These are phyloP conservation scores for Eucalyptus viminalis DNA, from an alignment of 345 rosid genomes.

Conservation along the genomic window DNA sequence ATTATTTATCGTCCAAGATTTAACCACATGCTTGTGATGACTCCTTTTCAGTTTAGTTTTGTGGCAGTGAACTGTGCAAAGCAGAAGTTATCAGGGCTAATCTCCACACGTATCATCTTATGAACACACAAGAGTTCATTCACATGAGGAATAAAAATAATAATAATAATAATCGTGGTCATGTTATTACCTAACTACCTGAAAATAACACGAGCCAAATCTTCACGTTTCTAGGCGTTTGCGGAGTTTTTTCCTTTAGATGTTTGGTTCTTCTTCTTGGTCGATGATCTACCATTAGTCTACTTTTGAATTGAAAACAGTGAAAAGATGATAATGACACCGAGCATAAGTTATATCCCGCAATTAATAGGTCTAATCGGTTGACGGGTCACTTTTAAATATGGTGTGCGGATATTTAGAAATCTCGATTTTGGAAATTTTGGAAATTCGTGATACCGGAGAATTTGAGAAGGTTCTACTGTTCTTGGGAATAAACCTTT, in stretches of 20 bases:
- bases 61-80: not conserved
- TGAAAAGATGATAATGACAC: not conserved
- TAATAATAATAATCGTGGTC: not conserved
- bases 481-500: not conserved
- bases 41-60: not conserved
- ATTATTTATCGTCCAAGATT: not conserved
- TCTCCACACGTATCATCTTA: not conserved
- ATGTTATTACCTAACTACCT: not conserved
- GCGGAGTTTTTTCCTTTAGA: not conserved
- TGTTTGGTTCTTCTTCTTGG: not conserved
- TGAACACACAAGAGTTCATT: not conserved
- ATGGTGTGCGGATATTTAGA: not conserved
- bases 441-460: not conserved
- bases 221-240: not conserved
- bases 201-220: not conserved
- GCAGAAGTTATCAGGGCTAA: not conserved
- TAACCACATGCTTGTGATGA: not conserved
- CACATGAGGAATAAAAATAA: not conserved
- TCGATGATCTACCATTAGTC: not conserved
- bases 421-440: not conserved
- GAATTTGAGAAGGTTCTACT: not conserved
- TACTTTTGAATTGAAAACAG: not conserved
- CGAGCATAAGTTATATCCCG: not conserved
- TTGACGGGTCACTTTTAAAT: not conserved
- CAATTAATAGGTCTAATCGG: not conserved